These are phyloP conservation scores for Spatholobus suberectus DNA, from an alignment of 306 rosid species.

Conservation along the genomic window DNA sequence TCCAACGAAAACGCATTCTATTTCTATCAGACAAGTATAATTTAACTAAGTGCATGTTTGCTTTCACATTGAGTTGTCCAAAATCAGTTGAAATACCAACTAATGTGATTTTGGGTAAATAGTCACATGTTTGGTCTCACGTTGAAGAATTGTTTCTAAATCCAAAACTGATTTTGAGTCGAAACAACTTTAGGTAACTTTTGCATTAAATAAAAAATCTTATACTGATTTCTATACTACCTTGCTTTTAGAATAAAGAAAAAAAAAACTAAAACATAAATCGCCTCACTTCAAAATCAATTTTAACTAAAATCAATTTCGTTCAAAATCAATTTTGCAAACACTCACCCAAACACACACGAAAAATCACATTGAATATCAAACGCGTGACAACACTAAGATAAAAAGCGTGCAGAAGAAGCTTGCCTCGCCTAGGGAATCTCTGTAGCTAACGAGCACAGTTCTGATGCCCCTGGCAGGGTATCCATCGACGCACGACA, in stretches of 20 bases:
- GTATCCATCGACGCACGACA: conserved; percentile 72
- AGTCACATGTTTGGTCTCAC: not conserved
- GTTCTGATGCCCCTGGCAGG: conserved; percentile 80
- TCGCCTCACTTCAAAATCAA: too few species aligned
- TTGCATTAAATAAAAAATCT: not conserved
- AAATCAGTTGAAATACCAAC: not conserved
- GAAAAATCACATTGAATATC: not conserved
- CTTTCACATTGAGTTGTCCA: not conserved
- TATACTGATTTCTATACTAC: not conserved
- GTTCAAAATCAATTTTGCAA: not conserved
- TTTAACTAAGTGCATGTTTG: not conserved
- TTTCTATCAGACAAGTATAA: not conserved
- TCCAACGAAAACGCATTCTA: not conserved
- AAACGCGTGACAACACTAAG: not conserved
- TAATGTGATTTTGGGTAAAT: not conserved
- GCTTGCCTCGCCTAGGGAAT: conserved; percentile 63
- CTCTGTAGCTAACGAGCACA: conserved; percentile 70
- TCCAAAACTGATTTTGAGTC: not conserved
- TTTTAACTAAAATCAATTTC: not conserved
- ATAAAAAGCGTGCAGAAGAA: not conserved
- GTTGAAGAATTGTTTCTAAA: not conserved
- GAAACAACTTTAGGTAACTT: not conserved
- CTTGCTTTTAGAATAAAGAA: not conserved
- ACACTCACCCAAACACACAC: not conserved
- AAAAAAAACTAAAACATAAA: too few species aligned